These are phyloP conservation scores for Tolypocladium sp. DNA, from an alignment of 2,329 filamentous ascomycete species.

Conservation along the genomic window DNA sequence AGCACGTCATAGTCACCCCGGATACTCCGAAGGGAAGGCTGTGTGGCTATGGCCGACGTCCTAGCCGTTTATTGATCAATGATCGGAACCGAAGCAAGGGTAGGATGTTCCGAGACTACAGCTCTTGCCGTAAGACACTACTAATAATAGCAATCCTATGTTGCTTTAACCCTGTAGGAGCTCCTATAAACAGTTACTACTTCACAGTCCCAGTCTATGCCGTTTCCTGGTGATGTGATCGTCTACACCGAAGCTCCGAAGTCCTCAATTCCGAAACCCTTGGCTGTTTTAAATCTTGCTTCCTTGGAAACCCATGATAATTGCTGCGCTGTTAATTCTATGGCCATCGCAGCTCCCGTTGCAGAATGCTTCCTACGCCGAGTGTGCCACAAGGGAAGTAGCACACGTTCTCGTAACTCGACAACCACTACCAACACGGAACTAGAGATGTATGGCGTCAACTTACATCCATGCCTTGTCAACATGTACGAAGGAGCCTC, in stretches of 20 bases:
- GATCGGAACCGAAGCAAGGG: not conserved
- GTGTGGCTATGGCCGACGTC: not conserved
- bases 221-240: not conserved
- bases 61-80: not conserved
- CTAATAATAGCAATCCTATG: not conserved
- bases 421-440: too few relatives aligned
- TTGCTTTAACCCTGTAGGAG: not conserved
- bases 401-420: not conserved
- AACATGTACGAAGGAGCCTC: not conserved
- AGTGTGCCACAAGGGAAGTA: not conserved
- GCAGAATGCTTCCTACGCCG: too few relatives aligned
- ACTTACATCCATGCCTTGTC: too few relatives aligned
- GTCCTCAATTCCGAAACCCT: not conserved
- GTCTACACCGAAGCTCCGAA: not conserved
- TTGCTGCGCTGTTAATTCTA: too few relatives aligned
- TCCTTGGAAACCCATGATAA: not conserved
- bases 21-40: not conserved
- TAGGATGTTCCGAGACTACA: not conserved
- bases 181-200: not conserved
- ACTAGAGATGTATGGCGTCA: too few relatives aligned
- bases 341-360: not conserved
- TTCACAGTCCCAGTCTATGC: not conserved
- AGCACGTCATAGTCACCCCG: not conserved
- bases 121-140: not conserved
- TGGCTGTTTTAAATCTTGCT: not conserved